Evolutionary conservation across 2,329 filamentous ascomycete species (phyloP).

Genomic region (Xylariaceae sp.): DNA sequence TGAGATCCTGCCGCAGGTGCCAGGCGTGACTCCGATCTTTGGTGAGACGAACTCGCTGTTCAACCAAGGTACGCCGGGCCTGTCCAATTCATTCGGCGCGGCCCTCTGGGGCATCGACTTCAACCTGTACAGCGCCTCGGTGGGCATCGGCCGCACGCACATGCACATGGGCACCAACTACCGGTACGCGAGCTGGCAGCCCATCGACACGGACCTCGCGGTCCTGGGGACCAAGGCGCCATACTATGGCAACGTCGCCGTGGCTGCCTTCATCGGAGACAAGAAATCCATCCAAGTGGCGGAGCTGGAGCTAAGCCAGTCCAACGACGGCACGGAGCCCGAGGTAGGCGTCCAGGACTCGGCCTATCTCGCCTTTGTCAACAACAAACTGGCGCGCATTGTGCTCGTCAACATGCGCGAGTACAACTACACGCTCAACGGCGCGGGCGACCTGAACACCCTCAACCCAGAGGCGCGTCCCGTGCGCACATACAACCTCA

Average conservation of each 20-base stretch:
- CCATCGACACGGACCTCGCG: conserved; percentile 44
- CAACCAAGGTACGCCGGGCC: conserved; percentile 54
- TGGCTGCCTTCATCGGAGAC: conserved; percentile 50
- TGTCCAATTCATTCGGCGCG: conserved; percentile 60
- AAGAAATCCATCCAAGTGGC: conserved; percentile 38
- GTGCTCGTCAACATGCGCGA: conserved; percentile 52
- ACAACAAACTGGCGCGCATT: conserved; percentile 40
- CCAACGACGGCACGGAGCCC: background rate
- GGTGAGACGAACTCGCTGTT: conserved; percentile 59
- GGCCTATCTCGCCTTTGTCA: conserved; percentile 52
- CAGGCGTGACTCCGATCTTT: conserved; percentile 49
- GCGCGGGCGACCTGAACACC: conserved; percentile 28
- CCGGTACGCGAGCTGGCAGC: conserved; percentile 57
- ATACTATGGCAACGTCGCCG: conserved; percentile 58
- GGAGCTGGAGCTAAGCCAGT: conserved; percentile 34
- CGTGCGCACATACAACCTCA: conserved; percentile 38
- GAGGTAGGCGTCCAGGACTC: conserved; percentile 38
- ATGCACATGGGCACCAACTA: conserved; percentile 62
- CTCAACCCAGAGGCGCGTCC: conserved; percentile 30
- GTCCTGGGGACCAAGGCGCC: conserved; percentile 54
- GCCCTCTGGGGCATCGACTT: conserved; percentile 61
- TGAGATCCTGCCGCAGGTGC: conserved; percentile 31
- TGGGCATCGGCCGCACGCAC: conserved; percentile 52
- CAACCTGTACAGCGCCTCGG: conserved; percentile 51
- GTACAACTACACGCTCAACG: conserved; percentile 53